phyloP scores from a whole-genome alignment of 2,329 filamentous ascomycete genomes.

The Fusarium burgessii region DNA sequence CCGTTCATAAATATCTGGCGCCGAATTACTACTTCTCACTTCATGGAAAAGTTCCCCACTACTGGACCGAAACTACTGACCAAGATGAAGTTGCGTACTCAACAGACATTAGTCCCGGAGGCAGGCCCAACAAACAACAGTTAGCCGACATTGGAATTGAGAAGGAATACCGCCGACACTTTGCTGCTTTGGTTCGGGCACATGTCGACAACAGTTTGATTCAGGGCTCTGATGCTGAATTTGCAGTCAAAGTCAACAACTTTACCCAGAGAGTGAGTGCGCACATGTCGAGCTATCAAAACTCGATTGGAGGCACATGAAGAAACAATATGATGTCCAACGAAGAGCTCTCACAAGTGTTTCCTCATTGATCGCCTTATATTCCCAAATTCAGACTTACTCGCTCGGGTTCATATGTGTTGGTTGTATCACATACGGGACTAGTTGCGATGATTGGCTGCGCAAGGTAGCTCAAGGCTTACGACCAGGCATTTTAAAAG shows the following conservation, averaged over 20 bases:
- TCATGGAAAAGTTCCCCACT: not conserved
- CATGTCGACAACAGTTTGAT: slow-evolving; percentile 5
- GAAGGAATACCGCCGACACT: slow-evolving; percentile 18
- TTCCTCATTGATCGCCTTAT: not conserved
- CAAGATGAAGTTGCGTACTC: slow-evolving; percentile 9
- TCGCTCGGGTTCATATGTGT: not conserved
- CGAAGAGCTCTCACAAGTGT: not conserved
- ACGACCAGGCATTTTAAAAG: slow-evolving; percentile 16
- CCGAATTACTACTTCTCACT: slow-evolving; percentile 3
- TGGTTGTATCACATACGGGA: not conserved
- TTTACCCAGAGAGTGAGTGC: slow-evolving; percentile 2
- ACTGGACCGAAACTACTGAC: slow-evolving; percentile 19
- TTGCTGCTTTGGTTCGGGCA: slow-evolving; percentile 13
- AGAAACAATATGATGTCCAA: no score
- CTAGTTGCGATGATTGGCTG: not conserved
- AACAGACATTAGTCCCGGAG: not conserved
- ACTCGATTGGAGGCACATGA: not conserved
- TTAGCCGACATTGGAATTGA: slow-evolving; percentile 7
- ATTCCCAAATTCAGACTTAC: not conserved
- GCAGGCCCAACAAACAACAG: not conserved
- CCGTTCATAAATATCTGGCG: slow-evolving; percentile 16
- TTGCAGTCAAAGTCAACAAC: slow-evolving; percentile 8
- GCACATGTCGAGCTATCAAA: slow-evolving; percentile 7
- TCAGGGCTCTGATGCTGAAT: slow-evolving; percentile 16
- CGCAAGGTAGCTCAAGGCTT: slow-evolving; percentile 13